phyloP scores from a whole-genome alignment of 2,329 filamentous ascomycete species.

The Penicillium sp. region DNA sequence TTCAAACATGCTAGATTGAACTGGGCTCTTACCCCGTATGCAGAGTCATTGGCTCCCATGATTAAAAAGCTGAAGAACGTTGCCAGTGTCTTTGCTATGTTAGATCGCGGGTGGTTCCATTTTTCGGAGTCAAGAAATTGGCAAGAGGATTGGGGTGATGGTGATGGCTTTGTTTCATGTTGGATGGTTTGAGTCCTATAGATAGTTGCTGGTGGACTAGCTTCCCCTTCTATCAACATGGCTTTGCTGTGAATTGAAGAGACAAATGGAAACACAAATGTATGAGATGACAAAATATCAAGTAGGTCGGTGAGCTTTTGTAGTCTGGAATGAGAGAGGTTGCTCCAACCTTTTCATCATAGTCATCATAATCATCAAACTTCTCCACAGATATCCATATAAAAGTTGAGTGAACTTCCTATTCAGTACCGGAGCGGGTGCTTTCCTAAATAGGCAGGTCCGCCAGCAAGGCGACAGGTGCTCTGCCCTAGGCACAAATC shows the following conservation, averaged over 20 bases:
- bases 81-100: slow-evolving; percentile 48
- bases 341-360: background rate
- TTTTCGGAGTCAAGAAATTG: background rate
- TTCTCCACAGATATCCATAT: background rate
- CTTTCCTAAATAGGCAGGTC: background rate
- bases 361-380: background rate
- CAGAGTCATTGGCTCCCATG: slow-evolving; percentile 57
- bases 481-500: too few relatives aligned
- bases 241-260: background rate
- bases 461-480: background rate
- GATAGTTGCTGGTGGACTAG: background rate
- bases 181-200: background rate
- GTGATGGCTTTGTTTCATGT: background rate
- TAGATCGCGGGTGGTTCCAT: slow-evolving; percentile 29
- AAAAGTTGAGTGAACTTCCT: background rate
- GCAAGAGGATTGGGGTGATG: background rate
- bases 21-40: slow-evolving; percentile 47
- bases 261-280: background rate
- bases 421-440: background rate
- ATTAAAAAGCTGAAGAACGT: slow-evolving; percentile 58
- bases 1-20: background rate
- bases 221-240: background rate
- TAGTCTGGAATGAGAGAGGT: background rate
- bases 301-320: background rate
- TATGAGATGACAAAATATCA: too few relatives aligned